Evolutionary conservation across 768 basidiomycete species (phyloP).

Genomic region (Rhodocollybia butyracea): DNA sequence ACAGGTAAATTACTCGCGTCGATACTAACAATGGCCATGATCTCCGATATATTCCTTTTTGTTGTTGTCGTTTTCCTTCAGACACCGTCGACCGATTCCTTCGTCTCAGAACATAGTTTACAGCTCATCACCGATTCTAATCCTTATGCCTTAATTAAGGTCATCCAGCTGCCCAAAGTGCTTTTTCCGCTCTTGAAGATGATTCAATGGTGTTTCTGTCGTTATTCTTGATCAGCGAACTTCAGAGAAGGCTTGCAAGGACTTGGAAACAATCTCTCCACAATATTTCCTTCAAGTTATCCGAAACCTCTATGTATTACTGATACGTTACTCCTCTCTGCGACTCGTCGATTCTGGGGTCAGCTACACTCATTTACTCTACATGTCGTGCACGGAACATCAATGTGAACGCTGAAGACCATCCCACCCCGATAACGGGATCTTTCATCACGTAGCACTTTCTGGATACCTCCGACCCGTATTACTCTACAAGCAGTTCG

Average conservation of each 20-base stretch:
- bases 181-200: slow-evolving; percentile 79
- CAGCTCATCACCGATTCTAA: slow-evolving; percentile 39
- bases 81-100: slow-evolving; percentile 30
- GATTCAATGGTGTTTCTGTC: slow-evolving; percentile 69
- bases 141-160: slow-evolving; percentile 81
- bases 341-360: slow-evolving; percentile 40
- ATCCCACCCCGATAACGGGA: slow-evolving; percentile 84
- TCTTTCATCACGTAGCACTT: slow-evolving; percentile 87
- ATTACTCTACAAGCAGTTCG: neutral
- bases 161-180: slow-evolving; percentile 79
- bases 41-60: slow-evolving; percentile 57
- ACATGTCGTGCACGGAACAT: slow-evolving; percentile 58
- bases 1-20: no score
- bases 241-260: slow-evolving; percentile 53
- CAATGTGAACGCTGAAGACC: slow-evolving; percentile 84
- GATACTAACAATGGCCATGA: no score
- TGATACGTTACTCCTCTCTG: slow-evolving; percentile 56
- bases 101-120: neutral
- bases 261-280: slow-evolving; percentile 52
- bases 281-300: slow-evolving; percentile 3
- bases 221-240: slow-evolving; percentile 58
- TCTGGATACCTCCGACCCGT: slow-evolving; percentile 12
- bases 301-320: slow-evolving; percentile 70
- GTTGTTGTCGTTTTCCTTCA: slow-evolving; percentile 69
- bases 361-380: slow-evolving; percentile 56